Evolutionary conservation across 108 stramenopile species (phyloP).

Genomic region (Nitzschia sp.): DNA sequence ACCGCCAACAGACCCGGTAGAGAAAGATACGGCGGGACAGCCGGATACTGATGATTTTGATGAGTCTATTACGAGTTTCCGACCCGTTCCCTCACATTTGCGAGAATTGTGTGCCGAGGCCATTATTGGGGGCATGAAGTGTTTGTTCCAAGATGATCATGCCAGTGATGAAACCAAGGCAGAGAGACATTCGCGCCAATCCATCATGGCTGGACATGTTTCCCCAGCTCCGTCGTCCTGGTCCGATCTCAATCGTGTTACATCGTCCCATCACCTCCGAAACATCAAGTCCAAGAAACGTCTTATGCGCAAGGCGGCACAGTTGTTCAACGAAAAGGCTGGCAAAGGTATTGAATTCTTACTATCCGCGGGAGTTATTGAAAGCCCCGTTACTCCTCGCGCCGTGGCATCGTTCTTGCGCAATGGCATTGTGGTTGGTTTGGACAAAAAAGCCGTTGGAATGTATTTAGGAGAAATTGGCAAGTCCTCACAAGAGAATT

Average conservation of each 20-base stretch:
- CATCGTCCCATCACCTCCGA: conserved; percentile 44
- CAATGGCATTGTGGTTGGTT: conserved; percentile 81
- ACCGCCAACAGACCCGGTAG: not conserved
- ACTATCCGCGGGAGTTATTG: conserved; percentile 54
- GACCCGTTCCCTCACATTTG: conserved; percentile 77
- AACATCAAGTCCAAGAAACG: conserved; percentile 68
- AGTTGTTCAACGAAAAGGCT: conserved; percentile 76
- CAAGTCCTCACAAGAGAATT: conserved; percentile 49
- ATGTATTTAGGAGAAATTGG: conserved; percentile 89
- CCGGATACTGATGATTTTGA: not conserved
- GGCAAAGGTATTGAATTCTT: conserved; percentile 76
- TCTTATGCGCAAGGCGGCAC: conserved; percentile 63
- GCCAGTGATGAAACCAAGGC: conserved; percentile 36
- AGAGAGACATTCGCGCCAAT: conserved; percentile 31
- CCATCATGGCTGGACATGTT: conserved; percentile 32
- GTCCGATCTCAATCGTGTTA: conserved; percentile 28
- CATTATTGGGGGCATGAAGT: conserved; percentile 67
- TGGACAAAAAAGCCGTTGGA: conserved; percentile 87
- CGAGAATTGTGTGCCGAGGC: conserved; percentile 81
- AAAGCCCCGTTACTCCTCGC: conserved; percentile 73
- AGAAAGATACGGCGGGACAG: not conserved
- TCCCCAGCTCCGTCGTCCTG: conserved; percentile 32
- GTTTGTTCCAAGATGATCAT: conserved; percentile 59
- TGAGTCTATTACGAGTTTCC: not conserved
- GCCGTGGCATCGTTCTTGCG: conserved; percentile 87